phyloP scores from a whole-genome alignment of 176 grass and related monocot species.

The Alloteropsis semialata region DNA sequence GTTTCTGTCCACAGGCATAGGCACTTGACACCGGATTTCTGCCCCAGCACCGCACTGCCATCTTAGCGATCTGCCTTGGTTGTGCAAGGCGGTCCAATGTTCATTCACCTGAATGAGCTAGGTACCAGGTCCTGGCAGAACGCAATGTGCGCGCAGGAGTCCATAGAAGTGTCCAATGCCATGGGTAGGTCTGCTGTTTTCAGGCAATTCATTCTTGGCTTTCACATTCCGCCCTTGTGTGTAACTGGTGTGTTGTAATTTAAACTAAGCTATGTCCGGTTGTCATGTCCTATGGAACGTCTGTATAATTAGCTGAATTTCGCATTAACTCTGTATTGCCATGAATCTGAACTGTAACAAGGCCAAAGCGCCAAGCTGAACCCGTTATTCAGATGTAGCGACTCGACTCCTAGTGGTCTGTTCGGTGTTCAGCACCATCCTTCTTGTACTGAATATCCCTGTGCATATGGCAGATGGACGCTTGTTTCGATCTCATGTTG shows the following conservation, averaged over 20 bases:
- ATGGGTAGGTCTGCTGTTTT: constrained; percentile 48
- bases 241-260: constrained; percentile 11
- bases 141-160: constrained; percentile 10
- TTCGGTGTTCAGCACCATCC: background rate
- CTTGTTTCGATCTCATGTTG: background rate
- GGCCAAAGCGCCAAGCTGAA: background rate
- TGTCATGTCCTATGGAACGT: background rate
- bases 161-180: constrained; percentile 13
- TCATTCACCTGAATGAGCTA: constrained; percentile 37
- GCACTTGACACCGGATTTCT: constrained; percentile 6
- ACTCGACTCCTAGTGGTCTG: background rate
- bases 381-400: background rate
- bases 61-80: background rate
- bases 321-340: background rate
- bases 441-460: background rate
- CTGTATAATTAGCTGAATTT: constrained; percentile 13
- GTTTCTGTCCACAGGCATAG: constrained; percentile 31
- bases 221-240: constrained; percentile 35
- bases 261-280: background rate
- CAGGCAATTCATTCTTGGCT: constrained; percentile 99
- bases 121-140: constrained; percentile 9
- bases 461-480: background rate
- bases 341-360: background rate
- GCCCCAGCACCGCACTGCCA: constrained; percentile 6
- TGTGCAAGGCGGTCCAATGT: background rate